Evolutionary conservation across 148 eudicot species (phyloP).

Genomic region (Camellia lanceoleosa): DNA sequence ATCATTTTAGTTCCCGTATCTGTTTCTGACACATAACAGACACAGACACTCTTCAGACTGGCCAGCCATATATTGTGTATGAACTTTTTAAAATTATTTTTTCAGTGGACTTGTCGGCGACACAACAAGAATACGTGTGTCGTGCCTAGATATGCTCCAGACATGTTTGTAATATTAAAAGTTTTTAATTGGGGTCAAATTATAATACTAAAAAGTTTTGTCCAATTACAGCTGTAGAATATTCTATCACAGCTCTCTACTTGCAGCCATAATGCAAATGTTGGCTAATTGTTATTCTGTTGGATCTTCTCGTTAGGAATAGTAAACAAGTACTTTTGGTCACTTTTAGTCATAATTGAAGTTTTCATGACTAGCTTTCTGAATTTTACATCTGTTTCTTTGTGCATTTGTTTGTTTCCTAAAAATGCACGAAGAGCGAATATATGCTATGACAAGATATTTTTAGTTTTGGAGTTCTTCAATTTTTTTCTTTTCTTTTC

Average conservation of each 20-base stretch:
- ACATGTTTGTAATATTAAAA: too few species aligned
- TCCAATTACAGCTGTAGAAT: too few species aligned
- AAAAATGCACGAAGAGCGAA: not conserved
- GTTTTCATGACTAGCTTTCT: not conserved
- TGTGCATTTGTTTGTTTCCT: not conserved
- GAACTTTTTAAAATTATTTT: too few species aligned
- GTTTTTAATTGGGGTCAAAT: too few species aligned
- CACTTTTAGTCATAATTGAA: not conserved
- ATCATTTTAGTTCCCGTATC: too few species aligned
- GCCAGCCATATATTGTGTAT: too few species aligned
- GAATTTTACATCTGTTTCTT: not conserved
- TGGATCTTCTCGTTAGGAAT: not conserved
- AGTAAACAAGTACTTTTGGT: not conserved
- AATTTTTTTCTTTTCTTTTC: not conserved
- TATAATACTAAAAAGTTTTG: too few species aligned
- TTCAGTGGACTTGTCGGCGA: too few species aligned
- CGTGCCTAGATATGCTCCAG: too few species aligned
- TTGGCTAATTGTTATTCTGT: not conserved
- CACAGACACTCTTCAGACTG: too few species aligned
- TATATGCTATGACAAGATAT: not conserved
- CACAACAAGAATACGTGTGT: too few species aligned
- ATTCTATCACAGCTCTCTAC: not conserved
- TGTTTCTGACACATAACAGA: too few species aligned
- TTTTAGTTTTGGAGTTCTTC: not conserved
- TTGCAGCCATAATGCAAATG: not conserved